Evolutionary conservation across 176 grass and related monocot genomes (phyloP), one percentile per base, ranked within the genome.

Genomic region (Miscanthus lutarioriparius): DNA sequence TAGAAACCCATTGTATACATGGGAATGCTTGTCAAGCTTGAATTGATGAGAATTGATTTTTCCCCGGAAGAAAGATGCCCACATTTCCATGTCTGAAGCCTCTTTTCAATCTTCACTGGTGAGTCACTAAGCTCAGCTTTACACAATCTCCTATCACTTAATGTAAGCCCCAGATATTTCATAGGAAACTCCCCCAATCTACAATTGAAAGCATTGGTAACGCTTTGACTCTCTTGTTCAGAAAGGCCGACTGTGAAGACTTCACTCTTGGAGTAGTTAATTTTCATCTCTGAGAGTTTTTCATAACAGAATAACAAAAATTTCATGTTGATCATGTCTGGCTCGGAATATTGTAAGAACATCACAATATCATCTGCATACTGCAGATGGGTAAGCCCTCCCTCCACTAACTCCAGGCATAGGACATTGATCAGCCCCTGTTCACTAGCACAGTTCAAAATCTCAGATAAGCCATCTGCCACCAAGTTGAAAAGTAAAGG

Each of bases 221-320:
- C 6, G 0, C 1, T 20, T 5, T 14, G 2, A 0, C 19, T 22
- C 19, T 54, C 16, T 2, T 2, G 0, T 1, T 6, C 4, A 53
- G 1, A 5, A 1, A 20, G 0, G 2, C 40, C 51, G 1, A 54
- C 7, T 20, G 19, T 20, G 19, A 54, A 54, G 0, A 20, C 51
- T 2, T 54, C 5, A 20, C 51, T 11, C 1, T 43, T 54, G 0
- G 5, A 6, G 7, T 54, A 54, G 1, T 54, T 22, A 2, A 54
- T 54, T 0, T 20, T 54, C 51, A 54, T 22, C 2, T 19, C 5
- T 2, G 51, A 54, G 0, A 22, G 6, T 10, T 43, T 10, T 43
- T 43, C 9, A 11, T 43, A 43, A 9, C 10, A 43, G 2, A 43
- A 43, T 2, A 43, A 2, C 2, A 43, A 2, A 3, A 43, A 11